phyloP scores from a whole-genome alignment of 495 filamentous ascomycete genomes.

The Penicillium coffeae region DNA sequence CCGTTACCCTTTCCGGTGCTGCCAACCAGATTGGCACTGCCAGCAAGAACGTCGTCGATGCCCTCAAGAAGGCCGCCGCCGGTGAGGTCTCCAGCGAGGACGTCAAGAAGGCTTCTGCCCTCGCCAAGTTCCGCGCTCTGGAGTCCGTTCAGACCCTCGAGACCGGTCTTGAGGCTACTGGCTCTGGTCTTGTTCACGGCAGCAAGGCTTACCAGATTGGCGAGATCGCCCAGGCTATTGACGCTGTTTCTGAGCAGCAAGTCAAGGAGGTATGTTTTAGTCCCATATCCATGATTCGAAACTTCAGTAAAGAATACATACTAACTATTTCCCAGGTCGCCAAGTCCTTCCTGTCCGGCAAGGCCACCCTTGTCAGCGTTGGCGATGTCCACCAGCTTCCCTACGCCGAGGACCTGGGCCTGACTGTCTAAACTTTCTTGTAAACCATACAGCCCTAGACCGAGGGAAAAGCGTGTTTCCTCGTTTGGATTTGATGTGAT shows the following conservation, averaged over 20 bases:
- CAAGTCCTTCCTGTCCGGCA: slow-evolving; percentile 78
- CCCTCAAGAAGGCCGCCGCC: slow-evolving; percentile 71
- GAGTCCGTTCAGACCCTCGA: slow-evolving; percentile 72
- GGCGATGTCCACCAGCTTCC: slow-evolving; percentile 83
- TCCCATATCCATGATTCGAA: neutral
- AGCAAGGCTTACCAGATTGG: slow-evolving; percentile 83
- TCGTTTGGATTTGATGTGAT: slow-evolving; percentile 32
- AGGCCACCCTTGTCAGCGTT: slow-evolving; percentile 77
- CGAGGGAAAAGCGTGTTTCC: slow-evolving; percentile 34
- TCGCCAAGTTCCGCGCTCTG: slow-evolving; percentile 90
- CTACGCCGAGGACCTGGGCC: slow-evolving; percentile 87
- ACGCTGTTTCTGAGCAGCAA: slow-evolving; percentile 74
- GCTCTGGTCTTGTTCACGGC: slow-evolving; percentile 71
- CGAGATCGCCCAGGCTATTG: slow-evolving; percentile 73
- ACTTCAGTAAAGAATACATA: neutral
- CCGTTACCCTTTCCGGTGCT: slow-evolving; percentile 70
- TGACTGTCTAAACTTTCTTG: slow-evolving; percentile 72
- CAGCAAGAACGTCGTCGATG: slow-evolving; percentile 61
- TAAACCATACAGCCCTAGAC: slow-evolving; percentile 45
- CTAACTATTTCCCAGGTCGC: slow-evolving; percentile 58
- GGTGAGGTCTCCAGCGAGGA: slow-evolving; percentile 77
- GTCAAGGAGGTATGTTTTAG: slow-evolving; percentile 74
- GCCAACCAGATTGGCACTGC: slow-evolving; percentile 65
- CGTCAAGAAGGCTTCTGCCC: slow-evolving; percentile 83
- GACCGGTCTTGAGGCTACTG: slow-evolving; percentile 66